Percentiles rank a stretch among this genome's conserved stretches.
Conservation (phyloP, 2,329 filamentous ascomycete genomes). For the Exophiala oligosperma region DNA sequence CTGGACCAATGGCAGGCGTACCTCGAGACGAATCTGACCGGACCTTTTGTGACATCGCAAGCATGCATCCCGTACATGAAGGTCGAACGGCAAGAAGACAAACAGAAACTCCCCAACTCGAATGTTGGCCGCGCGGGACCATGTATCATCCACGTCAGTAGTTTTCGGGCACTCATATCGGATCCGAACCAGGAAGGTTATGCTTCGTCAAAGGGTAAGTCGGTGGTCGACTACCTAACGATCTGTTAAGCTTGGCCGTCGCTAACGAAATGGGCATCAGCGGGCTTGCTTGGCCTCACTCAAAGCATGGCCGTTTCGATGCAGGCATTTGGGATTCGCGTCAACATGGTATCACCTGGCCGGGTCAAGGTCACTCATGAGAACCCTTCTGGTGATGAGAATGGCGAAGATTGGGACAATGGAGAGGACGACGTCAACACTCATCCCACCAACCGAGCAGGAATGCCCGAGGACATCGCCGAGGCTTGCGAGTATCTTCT, state of each 20-base stretch:
- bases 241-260: not conserved
- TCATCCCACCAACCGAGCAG: slow-evolving; percentile 47
- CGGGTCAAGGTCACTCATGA: slow-evolving; percentile 51
- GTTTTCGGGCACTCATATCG: slow-evolving; percentile 47
- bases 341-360: slow-evolving; percentile 47
- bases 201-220: slow-evolving; percentile 39
- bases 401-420: slow-evolving; percentile 40
- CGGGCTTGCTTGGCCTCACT: slow-evolving; percentile 38
- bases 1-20: slow-evolving; percentile 48
- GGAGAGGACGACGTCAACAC: slow-evolving; percentile 43
- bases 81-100: slow-evolving; percentile 20
- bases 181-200: slow-evolving; percentile 53
- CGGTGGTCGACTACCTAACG: not conserved
- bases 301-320: slow-evolving; percentile 40
- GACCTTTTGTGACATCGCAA: slow-evolving; percentile 48
- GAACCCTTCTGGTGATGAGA: slow-evolving; percentile 46
- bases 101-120: slow-evolving; percentile 25
- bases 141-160: slow-evolving; percentile 49
- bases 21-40: slow-evolving; percentile 51
- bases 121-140: slow-evolving; percentile 36
- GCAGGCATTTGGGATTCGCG: slow-evolving; percentile 36
- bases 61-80: slow-evolving; percentile 52
- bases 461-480: slow-evolving; percentile 47
- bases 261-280: slow-evolving; percentile 2
- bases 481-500: slow-evolving; percentile 42